Percentiles rank a stretch among this genome's conserved stretches.
Evolutionary conservation across 1,139 yeast species (phyloP).

Genomic region (Yamadazyma trypodendri): DNA sequence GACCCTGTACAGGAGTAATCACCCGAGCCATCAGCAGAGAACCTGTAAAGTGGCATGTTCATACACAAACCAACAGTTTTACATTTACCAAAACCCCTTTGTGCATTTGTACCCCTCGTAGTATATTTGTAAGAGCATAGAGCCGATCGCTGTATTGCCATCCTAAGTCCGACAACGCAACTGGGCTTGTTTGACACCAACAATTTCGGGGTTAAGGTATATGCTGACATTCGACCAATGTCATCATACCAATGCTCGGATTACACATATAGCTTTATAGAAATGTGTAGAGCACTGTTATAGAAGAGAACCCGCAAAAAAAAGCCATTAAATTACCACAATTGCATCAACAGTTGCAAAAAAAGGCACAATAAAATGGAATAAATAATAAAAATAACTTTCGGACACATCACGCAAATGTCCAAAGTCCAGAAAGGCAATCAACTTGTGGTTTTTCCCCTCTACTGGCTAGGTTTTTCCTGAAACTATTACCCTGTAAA

Average conservation of each 20-base stretch:
- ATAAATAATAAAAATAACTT: background rate
- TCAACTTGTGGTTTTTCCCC: slow-evolving; percentile 7
- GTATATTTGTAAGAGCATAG: background rate
- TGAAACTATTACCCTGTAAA: background rate
- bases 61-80: too few species aligned
- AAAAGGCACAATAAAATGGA: background rate
- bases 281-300: too few species aligned
- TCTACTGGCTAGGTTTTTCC: background rate
- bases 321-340: too few species aligned
- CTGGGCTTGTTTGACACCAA: background rate
- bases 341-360: slow-evolving; percentile 2
- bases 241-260: background rate
- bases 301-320: background rate
- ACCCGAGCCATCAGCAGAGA: too few species aligned
- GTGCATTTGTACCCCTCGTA: too few species aligned
- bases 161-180: slow-evolving; percentile 1
- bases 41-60: too few species aligned
- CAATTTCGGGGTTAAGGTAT: background rate
- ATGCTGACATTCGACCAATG: background rate
- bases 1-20: too few species aligned
- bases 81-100: too few species aligned
- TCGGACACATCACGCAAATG: slow-evolving; percentile 2
- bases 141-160: background rate
- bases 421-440: background rate
- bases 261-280: too few species aligned